Evolutionary conservation across 1,284 basidiomycete species (phyloP).

Genomic region (Lentinula novae-zelandiae): DNA sequence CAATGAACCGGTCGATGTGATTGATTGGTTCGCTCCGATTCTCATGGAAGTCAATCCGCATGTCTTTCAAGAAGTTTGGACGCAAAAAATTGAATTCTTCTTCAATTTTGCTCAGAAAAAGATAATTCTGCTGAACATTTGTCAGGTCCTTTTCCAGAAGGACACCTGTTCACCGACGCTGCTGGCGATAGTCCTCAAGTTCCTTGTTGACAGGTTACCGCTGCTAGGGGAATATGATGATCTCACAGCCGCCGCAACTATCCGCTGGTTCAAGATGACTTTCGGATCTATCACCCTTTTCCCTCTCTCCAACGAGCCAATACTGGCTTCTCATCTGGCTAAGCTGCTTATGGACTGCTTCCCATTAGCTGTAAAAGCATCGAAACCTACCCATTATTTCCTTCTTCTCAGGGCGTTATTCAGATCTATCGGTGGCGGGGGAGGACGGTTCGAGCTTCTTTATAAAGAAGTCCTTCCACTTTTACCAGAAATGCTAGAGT

Average conservation of each 20-base stretch:
- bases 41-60: slow-evolving; percentile 84
- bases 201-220: slow-evolving; percentile 82
- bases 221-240: slow-evolving; percentile 87
- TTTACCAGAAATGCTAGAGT: slow-evolving; percentile 96
- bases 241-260: slow-evolving; percentile 74
- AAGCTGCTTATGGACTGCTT: slow-evolving; percentile 98
- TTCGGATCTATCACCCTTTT: slow-evolving; percentile 87
- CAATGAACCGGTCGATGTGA: slow-evolving; percentile 78
- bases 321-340: slow-evolving; percentile 89
- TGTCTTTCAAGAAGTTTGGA: slow-evolving; percentile 95
- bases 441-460: slow-evolving; percentile 90
- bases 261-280: slow-evolving; percentile 95
- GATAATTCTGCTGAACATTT: slow-evolving; percentile 79
- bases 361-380: slow-evolving; percentile 87
- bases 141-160: slow-evolving; percentile 84
- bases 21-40: slow-evolving; percentile 82
- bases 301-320: slow-evolving; percentile 83
- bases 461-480: slow-evolving; percentile 98
- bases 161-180: slow-evolving; percentile 86
- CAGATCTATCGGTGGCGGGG: slow-evolving; percentile 92
- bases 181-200: slow-evolving; percentile 89
- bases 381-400: slow-evolving; percentile 92
- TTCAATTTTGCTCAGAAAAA: slow-evolving; percentile 78
- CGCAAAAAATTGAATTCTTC: slow-evolving; percentile 86
- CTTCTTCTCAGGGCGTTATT: slow-evolving; percentile 94